Evolutionary conservation across 1,139 yeast species (phyloP), one percentile per base, ranked within the genome.

Genomic region (Diutina pseudorugosa): DNA sequence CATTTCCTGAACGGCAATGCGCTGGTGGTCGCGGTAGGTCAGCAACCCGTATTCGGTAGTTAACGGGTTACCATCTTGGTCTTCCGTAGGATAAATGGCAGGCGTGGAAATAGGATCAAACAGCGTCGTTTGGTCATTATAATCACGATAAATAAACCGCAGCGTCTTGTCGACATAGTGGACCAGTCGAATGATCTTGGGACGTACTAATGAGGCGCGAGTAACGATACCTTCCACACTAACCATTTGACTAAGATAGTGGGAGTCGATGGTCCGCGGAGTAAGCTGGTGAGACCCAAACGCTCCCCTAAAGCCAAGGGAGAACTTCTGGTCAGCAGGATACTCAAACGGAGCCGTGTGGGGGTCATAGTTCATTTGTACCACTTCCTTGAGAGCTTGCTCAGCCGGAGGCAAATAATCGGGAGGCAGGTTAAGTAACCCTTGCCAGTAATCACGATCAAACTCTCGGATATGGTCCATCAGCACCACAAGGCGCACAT

Each of bases 181-280:
- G 41, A 94, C 97, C 1, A 97, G 89, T 61, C 96, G 78, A 51
- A 90, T 79, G 53, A 93, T 80, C 65, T 93, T 93, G 36, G 98
- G 98, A 56, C 98, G 79, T 49, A 93, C 95, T 56, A 93, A 73
- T 1, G 98, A 90, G 45, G 96, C 93, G 57, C 95, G 76, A 1
- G 98, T 93, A 19, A 93, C 96, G 61, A 93, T 93, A 54, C 99
- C 99, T 69, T 93, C 98, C 41, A 94, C 75, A 1, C 96, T 85
- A 41, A 93, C 82, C 77, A 93, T 73, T 61, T 84, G 84, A 51
- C 95, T 89, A 53, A 93, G 72, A 59, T 82, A 85, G 18, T 75
- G 69, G 2, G 98, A 85, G 56, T 83, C 80, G 56, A 94, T 81
- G 2, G 96, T 83, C 63, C 98, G 78, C 27, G 99, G 97, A 20